These are phyloP conservation scores for Lizanozyma gosingica DNA, from an alignment of 1,139 yeast species.

Conservation along the genomic window DNA sequence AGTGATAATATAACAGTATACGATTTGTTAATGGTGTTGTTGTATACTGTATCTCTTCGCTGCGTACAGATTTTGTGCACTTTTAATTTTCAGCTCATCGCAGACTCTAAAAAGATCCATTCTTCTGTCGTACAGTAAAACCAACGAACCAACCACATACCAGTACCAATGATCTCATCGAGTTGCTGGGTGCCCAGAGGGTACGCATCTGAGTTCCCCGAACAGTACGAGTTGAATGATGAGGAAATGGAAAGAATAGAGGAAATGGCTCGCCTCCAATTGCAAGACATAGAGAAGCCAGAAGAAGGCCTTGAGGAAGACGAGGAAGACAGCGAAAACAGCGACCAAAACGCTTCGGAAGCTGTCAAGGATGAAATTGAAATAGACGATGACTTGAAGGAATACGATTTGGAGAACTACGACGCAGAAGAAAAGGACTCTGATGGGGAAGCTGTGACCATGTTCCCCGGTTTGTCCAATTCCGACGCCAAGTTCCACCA, in stretches of 20 bases:
- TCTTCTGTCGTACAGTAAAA: too few relatives aligned
- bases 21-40: too few relatives aligned
- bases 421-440: conserved; percentile 53
- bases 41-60: too few relatives aligned
- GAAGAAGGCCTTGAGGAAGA: conserved; percentile 13
- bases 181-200: conserved; percentile 97
- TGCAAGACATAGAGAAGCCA: conserved; percentile 65
- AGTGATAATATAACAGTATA: too few relatives aligned
- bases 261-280: conserved; percentile 73
- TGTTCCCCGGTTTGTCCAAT: conserved; percentile 64
- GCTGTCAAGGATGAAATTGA: conserved; percentile 45
- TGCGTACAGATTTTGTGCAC: too few relatives aligned
- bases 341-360: conserved; percentile 6
- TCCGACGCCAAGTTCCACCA: conserved; percentile 44
- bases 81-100: neutral
- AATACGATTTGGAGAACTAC: conserved; percentile 77
- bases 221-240: conserved; percentile 78
- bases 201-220: conserved; percentile 87
- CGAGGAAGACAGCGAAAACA: conserved; percentile 12
- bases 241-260: conserved; percentile 89
- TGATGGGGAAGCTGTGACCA: conserved; percentile 36
- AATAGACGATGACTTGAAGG: conserved; percentile 76
- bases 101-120: too few relatives aligned
- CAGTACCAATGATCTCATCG: conserved; percentile 66
- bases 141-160: too few relatives aligned